These are phyloP conservation scores for Claviceps paspali DNA, from an alignment of 2,329 filamentous ascomycete species.

Conservation along the genomic window DNA sequence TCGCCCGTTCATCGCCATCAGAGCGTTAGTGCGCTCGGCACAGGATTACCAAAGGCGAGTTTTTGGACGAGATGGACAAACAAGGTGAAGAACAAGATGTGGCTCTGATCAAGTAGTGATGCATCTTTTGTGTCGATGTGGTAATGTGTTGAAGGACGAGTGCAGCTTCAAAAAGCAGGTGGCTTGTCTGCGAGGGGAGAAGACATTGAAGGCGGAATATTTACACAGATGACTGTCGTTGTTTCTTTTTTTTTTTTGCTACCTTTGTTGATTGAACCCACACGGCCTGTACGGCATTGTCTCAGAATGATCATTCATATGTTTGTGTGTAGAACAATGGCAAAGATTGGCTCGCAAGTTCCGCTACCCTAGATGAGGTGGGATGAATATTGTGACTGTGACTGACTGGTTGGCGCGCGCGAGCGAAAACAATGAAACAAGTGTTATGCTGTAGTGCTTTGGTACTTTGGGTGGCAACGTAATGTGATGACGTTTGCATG, in stretches of 20 bases:
- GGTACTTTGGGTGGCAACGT: no score
- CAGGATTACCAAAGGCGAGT: conserved; percentile 9
- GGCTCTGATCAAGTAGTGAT: no score
- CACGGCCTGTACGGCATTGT: background rate
- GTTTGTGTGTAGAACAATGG: background rate
- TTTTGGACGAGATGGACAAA: conserved; percentile 3
- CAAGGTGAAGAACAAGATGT: background rate
- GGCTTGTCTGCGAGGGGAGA: background rate
- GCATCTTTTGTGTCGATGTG: no score
- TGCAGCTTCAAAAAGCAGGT: background rate
- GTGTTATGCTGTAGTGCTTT: no score
- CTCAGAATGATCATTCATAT: conserved; percentile 1
- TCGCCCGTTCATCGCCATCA: conserved; percentile 21
- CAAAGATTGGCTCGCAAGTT: background rate
- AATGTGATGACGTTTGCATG: background rate
- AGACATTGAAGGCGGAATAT: background rate
- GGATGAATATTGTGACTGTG: no score
- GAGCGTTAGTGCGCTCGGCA: conserved; percentile 13
- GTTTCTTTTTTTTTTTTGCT: background rate
- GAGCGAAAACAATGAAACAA: no score
- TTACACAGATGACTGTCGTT: background rate
- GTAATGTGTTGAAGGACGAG: background rate
- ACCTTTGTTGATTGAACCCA: background rate
- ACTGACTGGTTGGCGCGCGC: no score
- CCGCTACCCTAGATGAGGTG: background rate